These are phyloP conservation scores for Vishniacozyma victoriae DNA, from an alignment of 768 basidiomycete species.

Conservation along the genomic window DNA sequence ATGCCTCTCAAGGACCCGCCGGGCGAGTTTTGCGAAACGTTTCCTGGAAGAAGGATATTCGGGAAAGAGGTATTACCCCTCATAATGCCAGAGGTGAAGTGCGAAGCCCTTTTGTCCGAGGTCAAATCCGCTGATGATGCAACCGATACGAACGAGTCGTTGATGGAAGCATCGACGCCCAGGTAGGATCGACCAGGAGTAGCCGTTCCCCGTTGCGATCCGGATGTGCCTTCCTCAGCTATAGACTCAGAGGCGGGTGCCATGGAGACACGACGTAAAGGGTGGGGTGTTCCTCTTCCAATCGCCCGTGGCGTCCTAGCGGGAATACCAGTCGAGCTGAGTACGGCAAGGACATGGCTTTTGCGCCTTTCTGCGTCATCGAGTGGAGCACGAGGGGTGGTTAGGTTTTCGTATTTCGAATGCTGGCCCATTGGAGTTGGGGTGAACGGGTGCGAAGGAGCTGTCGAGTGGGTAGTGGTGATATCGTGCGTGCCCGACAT, in stretches of 20 bases:
- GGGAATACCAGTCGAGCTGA: constrained; percentile 25
- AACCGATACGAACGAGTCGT: constrained; percentile 34
- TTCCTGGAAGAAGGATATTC: constrained; percentile 30
- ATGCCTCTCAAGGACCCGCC: constrained; percentile 21
- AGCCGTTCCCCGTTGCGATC: neutral
- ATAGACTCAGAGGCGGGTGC: constrained; percentile 23
- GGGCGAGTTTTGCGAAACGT: constrained; percentile 8
- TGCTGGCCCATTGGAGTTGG: constrained; percentile 18
- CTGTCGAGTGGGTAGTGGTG: too few species aligned
- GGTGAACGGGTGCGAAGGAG: constrained; percentile 30
- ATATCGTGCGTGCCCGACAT: too few species aligned
- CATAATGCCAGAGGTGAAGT: constrained; percentile 9
- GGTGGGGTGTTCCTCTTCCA: constrained; percentile 46
- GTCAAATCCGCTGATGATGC: constrained; percentile 45
- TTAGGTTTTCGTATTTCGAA: constrained; percentile 14
- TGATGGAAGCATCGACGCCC: constrained; percentile 1
- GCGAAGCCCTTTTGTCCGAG: constrained; percentile 32
- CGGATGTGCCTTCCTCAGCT: constrained; percentile 14
- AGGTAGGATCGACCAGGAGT: neutral
- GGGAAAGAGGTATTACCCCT: constrained; percentile 41
- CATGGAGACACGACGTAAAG: constrained; percentile 25
- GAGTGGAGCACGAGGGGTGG: constrained; percentile 32
- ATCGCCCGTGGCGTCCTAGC: constrained; percentile 8
- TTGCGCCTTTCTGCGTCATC: constrained; percentile 37
- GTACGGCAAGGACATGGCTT: constrained; percentile 38